These are phyloP conservation scores for Adansonia madagascariensis DNA, from an alignment of 441 rosid species.

Conservation along the genomic window DNA sequence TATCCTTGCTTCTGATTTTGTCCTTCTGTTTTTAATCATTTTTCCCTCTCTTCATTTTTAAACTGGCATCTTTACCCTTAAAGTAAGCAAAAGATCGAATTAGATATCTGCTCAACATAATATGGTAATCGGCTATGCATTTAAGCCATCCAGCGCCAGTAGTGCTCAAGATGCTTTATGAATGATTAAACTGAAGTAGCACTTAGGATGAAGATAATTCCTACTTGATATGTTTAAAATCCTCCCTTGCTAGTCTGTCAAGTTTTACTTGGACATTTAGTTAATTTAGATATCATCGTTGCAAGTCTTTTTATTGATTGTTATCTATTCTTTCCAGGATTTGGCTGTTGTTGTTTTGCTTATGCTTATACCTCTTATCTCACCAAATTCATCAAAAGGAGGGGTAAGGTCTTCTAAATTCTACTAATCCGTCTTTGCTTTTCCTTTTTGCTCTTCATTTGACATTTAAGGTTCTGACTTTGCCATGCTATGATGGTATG, in stretches of 20 bases:
- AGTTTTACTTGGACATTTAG: slow-evolving; percentile 18
- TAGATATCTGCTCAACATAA: slow-evolving; percentile 14
- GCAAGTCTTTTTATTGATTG: slow-evolving; percentile 23
- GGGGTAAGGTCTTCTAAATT: slow-evolving; percentile 67
- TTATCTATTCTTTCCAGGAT: slow-evolving; percentile 59
- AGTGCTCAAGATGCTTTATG: background rate
- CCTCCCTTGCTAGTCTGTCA: slow-evolving; percentile 14
- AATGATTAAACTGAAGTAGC: slow-evolving; percentile 7
- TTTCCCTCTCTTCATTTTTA: slow-evolving; percentile 14
- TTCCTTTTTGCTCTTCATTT: slow-evolving; percentile 24
- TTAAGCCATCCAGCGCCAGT: slow-evolving; percentile 7
- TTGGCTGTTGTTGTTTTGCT: slow-evolving; percentile 97
- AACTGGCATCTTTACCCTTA: slow-evolving; percentile 21
- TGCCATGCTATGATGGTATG: slow-evolving; percentile 23
- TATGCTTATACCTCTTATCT: slow-evolving; percentile 91
- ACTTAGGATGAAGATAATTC: background rate
- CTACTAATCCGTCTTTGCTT: slow-evolving; percentile 27
- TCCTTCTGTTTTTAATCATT: background rate
- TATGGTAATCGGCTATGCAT: slow-evolving; percentile 26
- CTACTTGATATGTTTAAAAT: background rate
- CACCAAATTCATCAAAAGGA: slow-evolving; percentile 87
- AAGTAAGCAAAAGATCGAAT: slow-evolving; percentile 20
- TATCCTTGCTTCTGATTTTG: slow-evolving; percentile 1
- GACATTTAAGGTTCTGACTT: slow-evolving; percentile 19
- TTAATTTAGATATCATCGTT: slow-evolving; percentile 27